A percentile compares a stretch with the other conserved stretches of the same genome.
phyloP scores from a whole-genome alignment of 306 rosid species.

The Vigna radiata region DNA sequence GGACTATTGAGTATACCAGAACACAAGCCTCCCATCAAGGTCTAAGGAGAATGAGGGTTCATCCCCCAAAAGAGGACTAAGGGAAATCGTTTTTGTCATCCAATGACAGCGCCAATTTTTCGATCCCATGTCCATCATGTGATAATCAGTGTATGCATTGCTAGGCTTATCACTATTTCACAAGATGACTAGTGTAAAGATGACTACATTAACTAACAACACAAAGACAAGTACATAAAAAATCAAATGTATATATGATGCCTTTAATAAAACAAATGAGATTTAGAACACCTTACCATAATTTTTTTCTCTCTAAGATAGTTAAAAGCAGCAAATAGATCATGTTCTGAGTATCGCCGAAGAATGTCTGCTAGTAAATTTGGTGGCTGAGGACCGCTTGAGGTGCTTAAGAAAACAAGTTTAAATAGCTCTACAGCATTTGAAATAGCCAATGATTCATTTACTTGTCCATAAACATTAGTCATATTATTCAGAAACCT shows the following conservation, averaged over 20 bases:
- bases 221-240: constrained; percentile 29
- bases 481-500: constrained; percentile 63
- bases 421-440: constrained; percentile 96
- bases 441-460: constrained; percentile 86
- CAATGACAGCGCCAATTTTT: too few relatives aligned
- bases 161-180: not conserved
- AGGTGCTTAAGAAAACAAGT: constrained; percentile 88
- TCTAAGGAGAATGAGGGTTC: too few relatives aligned
- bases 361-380: constrained; percentile 78
- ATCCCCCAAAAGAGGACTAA: too few relatives aligned
- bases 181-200: constrained; percentile 20
- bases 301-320: constrained; percentile 81
- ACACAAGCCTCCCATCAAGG: too few relatives aligned
- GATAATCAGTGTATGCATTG: not conserved
- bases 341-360: constrained; percentile 92
- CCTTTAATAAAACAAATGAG: constrained; percentile 15
- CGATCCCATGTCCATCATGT: too few relatives aligned
- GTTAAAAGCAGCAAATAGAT: constrained; percentile 92
- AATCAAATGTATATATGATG: constrained; percentile 32
- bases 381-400: constrained; percentile 68
- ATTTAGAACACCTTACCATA: constrained; percentile 66
- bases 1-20: too few relatives aligned
- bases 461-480: constrained; percentile 63
- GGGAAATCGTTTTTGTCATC: too few relatives aligned
- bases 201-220: constrained; percentile 31